Base-by-base conservation (phyloP, 208 protist genomes). In the Crithidia thermophila region DNA sequence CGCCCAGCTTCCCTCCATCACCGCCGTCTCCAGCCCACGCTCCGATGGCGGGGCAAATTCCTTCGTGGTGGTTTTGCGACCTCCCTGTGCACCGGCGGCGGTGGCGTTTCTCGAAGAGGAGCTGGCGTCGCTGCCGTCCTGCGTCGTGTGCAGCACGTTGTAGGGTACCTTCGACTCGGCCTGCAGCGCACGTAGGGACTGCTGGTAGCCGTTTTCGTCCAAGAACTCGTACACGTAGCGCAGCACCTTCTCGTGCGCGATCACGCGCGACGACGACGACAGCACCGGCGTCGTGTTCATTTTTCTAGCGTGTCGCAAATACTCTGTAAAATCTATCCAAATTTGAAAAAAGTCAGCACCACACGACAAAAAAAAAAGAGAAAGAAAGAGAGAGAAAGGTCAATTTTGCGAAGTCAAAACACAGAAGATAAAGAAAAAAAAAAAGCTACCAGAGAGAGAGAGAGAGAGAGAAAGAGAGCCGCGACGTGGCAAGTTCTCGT, bases 161-260 rank as follows among this genome's bases (percentile, higher is more conserved):
- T 92, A 90, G 25, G 90, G 85, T 6, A 93, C 69, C 18, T 83
- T 81, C 0, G 90, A 92, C 72, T 95, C 90, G 25, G 74, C 78
- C 58, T 95, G 87, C 27, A 95, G 69, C 0, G 87, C 87, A 27
- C 80, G 67, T 18, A 93, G 75, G 3, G 85, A 31, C 46, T 82
- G 81, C 14, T 77, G 67, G 59, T 93, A 95, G 30, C 87, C 87
- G 42, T 79, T 77, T 4, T 79, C 77, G 14, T 83, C 72, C 9
- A 95, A 56, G 59, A 93, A 95, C 20, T 73, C 69, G 56, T 90
- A 93, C 14, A 95, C 63, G 18, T 80, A 77, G n/a, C 62, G 79
- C 42, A 95, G 50, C 16, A 92, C 81, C 8, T 81, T 72, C 31
- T 91, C 80, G 46, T 93, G 90, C 8, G 81, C 13, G 39, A 92